phyloP scores from a whole-genome alignment of 139 green algal species.

The Mychonastes homosphaera region DNA sequence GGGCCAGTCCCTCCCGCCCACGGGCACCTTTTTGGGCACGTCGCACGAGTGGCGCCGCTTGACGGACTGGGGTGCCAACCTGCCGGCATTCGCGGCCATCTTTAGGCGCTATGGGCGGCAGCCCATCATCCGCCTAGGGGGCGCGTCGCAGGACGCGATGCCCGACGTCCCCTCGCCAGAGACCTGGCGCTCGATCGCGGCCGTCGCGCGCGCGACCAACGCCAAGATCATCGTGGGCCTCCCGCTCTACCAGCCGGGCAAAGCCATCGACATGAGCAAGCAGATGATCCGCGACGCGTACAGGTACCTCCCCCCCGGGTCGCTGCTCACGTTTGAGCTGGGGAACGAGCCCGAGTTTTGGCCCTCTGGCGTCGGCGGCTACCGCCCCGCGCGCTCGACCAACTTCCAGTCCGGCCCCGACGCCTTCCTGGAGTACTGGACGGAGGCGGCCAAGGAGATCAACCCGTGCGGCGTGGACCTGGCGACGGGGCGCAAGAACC shows the following conservation, averaged over 20 bases:
- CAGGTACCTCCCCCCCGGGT: background rate
- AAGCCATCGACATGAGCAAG: background rate
- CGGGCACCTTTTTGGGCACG: slow-evolving; percentile 15
- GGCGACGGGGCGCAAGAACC: background rate
- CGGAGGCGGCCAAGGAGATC: slow-evolving; percentile 1
- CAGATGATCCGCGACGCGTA: slow-evolving; percentile 8
- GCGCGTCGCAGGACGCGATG: slow-evolving; percentile 18
- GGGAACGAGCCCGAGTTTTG: slow-evolving; percentile 24
- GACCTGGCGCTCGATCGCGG: background rate
- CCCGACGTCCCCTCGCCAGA: slow-evolving; percentile 8
- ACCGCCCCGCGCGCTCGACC: background rate
- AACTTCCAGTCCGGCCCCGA: slow-evolving; percentile 14
- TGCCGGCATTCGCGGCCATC: slow-evolving; percentile 2
- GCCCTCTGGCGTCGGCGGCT: slow-evolving; percentile 18
- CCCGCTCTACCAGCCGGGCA: slow-evolving; percentile 10
- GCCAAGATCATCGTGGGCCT: slow-evolving; percentile 9
- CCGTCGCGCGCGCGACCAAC: background rate
- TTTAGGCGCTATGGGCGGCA: slow-evolving; percentile 7
- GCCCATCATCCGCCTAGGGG: slow-evolving; percentile 14
- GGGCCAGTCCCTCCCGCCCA: no score
- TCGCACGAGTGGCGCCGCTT: slow-evolving; percentile 18
- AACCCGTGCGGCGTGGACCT: slow-evolving; percentile 10
- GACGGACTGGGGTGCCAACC: slow-evolving; percentile 9
- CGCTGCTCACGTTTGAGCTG: slow-evolving; percentile 17
- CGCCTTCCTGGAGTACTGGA: slow-evolving; percentile 11